These are phyloP conservation scores for Lagenidium giganteum DNA, from an alignment of 352 stramenopile genomes.

Conservation along the genomic window DNA sequence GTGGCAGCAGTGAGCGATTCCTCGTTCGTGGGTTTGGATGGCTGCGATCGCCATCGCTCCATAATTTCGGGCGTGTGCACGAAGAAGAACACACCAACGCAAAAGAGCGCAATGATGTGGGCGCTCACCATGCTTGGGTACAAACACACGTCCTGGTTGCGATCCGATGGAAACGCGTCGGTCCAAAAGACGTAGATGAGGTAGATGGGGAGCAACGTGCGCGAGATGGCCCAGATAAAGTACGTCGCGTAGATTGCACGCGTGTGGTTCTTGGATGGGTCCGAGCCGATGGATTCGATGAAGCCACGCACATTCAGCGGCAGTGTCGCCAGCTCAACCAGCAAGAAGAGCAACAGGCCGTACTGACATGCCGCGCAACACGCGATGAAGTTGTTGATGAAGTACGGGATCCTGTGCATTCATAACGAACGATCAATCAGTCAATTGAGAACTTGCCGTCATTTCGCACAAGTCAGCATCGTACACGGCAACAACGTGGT, in stretches of 20 bases:
- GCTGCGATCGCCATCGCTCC: too few species aligned
- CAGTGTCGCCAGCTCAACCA: constrained; percentile 77
- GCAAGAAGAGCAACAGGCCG: constrained; percentile 66
- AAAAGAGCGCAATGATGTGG: constrained; percentile 78
- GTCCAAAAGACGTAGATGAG: constrained; percentile 72
- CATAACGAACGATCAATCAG: not conserved
- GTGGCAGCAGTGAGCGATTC: too few species aligned
- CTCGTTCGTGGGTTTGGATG: too few species aligned
- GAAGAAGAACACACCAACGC: constrained; percentile 77
- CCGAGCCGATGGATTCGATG: constrained; percentile 58
- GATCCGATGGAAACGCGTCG: constrained; percentile 61
- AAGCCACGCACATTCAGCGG: constrained; percentile 73
- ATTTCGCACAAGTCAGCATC: constrained; percentile 1
- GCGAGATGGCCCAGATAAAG: constrained; percentile 66
- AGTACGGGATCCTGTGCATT: constrained; percentile 60
- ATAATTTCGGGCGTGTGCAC: constrained; percentile 71
- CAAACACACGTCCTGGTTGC: constrained; percentile 72
- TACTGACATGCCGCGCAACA: constrained; percentile 76
- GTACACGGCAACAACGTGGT: constrained; percentile 80
- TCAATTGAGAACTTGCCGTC: not conserved
- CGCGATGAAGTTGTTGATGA: constrained; percentile 86
- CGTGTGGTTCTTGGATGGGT: constrained; percentile 60
- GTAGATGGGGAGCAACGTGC: constrained; percentile 68
- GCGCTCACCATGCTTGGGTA: constrained; percentile 74
- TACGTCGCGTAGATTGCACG: constrained; percentile 74